Evolutionary conservation across 495 filamentous ascomycete genomes (phyloP).

Genomic region (Xylaria flabelliformis): DNA sequence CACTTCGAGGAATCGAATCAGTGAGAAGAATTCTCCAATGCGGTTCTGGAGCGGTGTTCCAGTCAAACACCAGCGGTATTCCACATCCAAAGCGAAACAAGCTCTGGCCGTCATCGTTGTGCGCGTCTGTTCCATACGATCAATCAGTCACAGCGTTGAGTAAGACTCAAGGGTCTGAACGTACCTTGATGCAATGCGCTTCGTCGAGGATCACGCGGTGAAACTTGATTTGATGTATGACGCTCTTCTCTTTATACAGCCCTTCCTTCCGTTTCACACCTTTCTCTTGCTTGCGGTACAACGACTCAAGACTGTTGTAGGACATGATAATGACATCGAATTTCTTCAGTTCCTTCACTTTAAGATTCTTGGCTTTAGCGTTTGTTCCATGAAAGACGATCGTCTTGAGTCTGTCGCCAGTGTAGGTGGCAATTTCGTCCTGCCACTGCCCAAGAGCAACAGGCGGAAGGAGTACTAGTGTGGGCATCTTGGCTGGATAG

Average conservation of each 20-base stretch:
- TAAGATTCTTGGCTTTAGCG: constrained; percentile 75
- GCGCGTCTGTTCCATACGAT: constrained; percentile 55
- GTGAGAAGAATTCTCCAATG: constrained; percentile 96
- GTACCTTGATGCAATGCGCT: constrained; percentile 91
- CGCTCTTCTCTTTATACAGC: constrained; percentile 74
- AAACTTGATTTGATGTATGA: constrained; percentile 84
- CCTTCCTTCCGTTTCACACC: constrained; percentile 82
- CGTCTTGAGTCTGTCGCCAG: constrained; percentile 85
- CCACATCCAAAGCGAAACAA: constrained; percentile 85
- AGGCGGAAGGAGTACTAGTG: constrained; percentile 89
- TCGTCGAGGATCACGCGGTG: constrained; percentile 95
- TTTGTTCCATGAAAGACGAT: constrained; percentile 90
- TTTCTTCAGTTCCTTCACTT: constrained; percentile 72
- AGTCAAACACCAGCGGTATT: constrained; percentile 92
- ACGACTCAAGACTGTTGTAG: constrained; percentile 90
- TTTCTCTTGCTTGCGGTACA: constrained; percentile 90
- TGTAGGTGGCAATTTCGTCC: constrained; percentile 90
- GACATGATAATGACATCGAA: constrained; percentile 97
- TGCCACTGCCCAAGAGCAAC: constrained; percentile 98
- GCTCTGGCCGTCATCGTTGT: constrained; percentile 90
- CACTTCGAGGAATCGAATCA: constrained; percentile 87
- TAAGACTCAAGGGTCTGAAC: not conserved
- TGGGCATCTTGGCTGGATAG: constrained; percentile 79
- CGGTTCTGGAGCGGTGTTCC: constrained; percentile 96
- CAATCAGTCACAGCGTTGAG: constrained; percentile 39